Percentiles rank a stretch among this genome's conserved stretches.
Evolutionary conservation across 1,284 basidiomycete genomes (phyloP).

Genomic region (Fomitopsis pinicola): DNA sequence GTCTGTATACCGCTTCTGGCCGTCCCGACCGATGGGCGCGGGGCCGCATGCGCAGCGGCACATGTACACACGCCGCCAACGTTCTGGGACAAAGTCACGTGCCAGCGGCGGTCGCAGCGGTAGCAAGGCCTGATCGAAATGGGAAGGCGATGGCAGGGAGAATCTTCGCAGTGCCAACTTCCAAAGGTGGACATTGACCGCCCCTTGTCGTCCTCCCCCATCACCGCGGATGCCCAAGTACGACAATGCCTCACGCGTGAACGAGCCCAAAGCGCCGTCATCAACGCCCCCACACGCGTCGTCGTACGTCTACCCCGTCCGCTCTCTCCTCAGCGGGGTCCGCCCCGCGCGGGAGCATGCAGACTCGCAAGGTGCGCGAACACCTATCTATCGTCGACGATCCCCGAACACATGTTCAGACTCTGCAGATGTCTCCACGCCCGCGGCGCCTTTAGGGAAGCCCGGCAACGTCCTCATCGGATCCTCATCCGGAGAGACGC

Average conservation of each 20-base stretch:
- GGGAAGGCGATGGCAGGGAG: not conserved
- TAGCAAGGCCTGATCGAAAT: not conserved
- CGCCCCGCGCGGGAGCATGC: slow-evolving; percentile 13
- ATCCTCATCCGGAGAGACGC: slow-evolving; percentile 5
- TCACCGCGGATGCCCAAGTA: slow-evolving; percentile 2
- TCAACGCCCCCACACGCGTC: slow-evolving; percentile 1
- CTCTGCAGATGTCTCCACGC: slow-evolving; percentile 6
- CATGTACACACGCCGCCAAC: too few relatives aligned
- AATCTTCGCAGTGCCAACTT: not conserved
- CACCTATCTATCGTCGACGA: slow-evolving; percentile 1
- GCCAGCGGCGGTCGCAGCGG: not conserved
- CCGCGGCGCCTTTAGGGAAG: not conserved
- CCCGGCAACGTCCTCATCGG: not conserved
- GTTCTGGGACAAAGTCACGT: too few relatives aligned
- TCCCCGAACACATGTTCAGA: not conserved
- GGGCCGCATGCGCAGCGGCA: too few relatives aligned
- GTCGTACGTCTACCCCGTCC: slow-evolving; percentile 29
- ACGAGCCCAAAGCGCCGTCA: not conserved
- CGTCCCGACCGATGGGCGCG: too few relatives aligned
- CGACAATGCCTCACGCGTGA: not conserved
- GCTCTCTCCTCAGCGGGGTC: slow-evolving; percentile 28
- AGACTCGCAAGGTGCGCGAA: slow-evolving; percentile 11
- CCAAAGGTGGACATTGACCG: not conserved
- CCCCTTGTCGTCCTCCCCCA: not conserved
- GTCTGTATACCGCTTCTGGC: too few relatives aligned